Conservation (phyloP, 106 monocot genomes). For the Agapanthus africanus region DNA sequence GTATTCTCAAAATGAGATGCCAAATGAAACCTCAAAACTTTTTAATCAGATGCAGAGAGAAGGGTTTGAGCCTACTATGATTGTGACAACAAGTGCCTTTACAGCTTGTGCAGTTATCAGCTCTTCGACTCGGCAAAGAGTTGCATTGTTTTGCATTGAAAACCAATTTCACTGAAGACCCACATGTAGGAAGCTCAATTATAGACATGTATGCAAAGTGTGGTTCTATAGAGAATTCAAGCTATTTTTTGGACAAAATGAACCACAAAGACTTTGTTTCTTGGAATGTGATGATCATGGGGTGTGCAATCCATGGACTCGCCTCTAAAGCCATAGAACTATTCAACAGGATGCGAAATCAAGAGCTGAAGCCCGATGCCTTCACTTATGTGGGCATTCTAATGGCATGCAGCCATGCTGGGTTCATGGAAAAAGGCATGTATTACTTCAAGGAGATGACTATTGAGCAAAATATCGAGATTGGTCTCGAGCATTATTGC, state of each 20-base stretch:
- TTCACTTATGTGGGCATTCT: conserved; percentile 49
- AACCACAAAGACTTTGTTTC: conserved; percentile 43
- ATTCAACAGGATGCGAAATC: conserved; percentile 25
- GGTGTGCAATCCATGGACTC: conserved; percentile 41
- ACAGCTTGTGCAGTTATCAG: conserved; percentile 45
- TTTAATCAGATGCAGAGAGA: conserved; percentile 36
- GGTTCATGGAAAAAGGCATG: conserved; percentile 42
- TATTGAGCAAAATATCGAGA: conserved; percentile 15
- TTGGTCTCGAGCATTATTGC: conserved; percentile 48
- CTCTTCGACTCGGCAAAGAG: conserved; percentile 45
- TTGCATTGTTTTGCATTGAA: conserved; percentile 50
- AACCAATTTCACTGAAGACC: conserved; percentile 16
- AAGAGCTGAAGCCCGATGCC: conserved; percentile 30
- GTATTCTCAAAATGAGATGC: conserved; percentile 38
- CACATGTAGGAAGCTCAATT: conserved; percentile 49
- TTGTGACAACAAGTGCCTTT: conserved; percentile 37
- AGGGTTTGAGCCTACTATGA: conserved; percentile 27
- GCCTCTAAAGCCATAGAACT: conserved; percentile 35
- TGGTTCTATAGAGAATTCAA: conserved; percentile 47
- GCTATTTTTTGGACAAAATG: conserved; percentile 37
- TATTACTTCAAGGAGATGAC: conserved; percentile 39
- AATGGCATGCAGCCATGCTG: conserved; percentile 51
- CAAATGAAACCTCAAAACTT: conserved; percentile 39
- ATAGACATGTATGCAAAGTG: conserved; percentile 80
- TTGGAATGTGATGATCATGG: conserved; percentile 53